Percentiles rank a stretch among this genome's conserved stretches.
Conservation (phyloP, 2,329 filamentous ascomycete genomes). For the Penicillium sp. region DNA sequence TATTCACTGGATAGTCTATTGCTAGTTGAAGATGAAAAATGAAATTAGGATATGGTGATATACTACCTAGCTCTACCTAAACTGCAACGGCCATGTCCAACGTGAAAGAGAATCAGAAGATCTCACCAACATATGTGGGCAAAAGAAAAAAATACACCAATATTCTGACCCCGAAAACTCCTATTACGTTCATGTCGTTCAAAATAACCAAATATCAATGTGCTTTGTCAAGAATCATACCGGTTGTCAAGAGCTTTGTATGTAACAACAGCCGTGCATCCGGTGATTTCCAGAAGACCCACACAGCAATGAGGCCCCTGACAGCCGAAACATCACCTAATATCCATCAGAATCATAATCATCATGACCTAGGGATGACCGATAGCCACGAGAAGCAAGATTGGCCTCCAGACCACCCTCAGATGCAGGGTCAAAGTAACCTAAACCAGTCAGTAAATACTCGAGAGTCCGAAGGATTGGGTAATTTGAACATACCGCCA, state of each 20-base stretch:
- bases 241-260: background rate
- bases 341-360: conserved; percentile 71
- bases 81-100: background rate
- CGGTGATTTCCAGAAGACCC: conserved; percentile 2
- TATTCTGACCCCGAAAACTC: background rate
- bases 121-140: background rate
- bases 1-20: background rate
- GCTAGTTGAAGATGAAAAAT: background rate
- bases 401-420: conserved; percentile 90
- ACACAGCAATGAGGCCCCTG: conserved; percentile 4
- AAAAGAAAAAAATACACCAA: background rate
- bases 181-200: background rate
- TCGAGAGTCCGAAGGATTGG: background rate
- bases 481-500: conserved; percentile 54
- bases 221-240: background rate
- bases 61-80: background rate
- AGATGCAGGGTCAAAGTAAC: conserved; percentile 82
- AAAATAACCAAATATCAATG: background rate
- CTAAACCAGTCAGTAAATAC: conserved; percentile 36
- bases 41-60: background rate
- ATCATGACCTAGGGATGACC: conserved; percentile 74
- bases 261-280: background rate
- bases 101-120: background rate
- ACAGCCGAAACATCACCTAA: conserved; percentile 21
- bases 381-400: conserved; percentile 73